phyloP scores from a whole-genome alignment of 2,329 filamentous ascomycete species.

The Pseudopithomyces maydicus region DNA sequence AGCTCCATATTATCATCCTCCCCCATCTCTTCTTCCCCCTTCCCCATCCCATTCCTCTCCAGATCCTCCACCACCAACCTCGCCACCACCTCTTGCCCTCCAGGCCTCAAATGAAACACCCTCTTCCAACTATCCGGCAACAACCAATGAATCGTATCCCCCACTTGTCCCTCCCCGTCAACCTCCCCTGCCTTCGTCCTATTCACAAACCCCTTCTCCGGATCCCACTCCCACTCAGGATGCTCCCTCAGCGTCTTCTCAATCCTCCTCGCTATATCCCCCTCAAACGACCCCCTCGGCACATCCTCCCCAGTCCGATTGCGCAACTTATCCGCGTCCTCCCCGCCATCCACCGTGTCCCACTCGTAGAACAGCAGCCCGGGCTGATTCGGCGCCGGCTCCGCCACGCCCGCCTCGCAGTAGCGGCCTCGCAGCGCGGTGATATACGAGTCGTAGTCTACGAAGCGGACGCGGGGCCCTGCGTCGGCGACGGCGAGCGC shows the following conservation, averaged over 20 bases:
- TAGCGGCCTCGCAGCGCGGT: conserved; percentile 25
- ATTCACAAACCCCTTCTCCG: conserved; percentile 29
- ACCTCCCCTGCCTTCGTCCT: conserved; percentile 14
- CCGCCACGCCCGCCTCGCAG: conserved; percentile 31
- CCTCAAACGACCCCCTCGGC: conserved; percentile 30
- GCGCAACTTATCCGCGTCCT: conserved; percentile 24
- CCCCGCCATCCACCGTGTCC: conserved; percentile 33
- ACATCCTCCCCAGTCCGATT: conserved; percentile 28
- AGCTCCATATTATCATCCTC: conserved; percentile 4
- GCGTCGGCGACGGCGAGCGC: conserved; percentile 17
- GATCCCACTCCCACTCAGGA: conserved; percentile 33
- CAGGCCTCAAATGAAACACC: conserved; percentile 35
- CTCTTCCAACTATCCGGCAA: conserved; percentile 37
- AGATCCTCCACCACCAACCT: conserved; percentile 26
- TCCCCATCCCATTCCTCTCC: neutral
- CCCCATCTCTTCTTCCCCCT: neutral
- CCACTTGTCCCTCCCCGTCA: conserved; percentile 17
- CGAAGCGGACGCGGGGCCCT: conserved; percentile 24
- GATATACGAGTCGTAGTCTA: conserved; percentile 30
- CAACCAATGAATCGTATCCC: conserved; percentile 33
- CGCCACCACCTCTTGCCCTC: conserved; percentile 31
- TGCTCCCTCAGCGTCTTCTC: conserved; percentile 30
- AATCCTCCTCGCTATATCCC: conserved; percentile 27
- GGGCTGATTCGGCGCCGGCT: conserved; percentile 31
- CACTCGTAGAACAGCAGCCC: conserved; percentile 39